Evolutionary conservation across 805 yeast species (phyloP), one percentile per base, ranked within the genome.

Genomic region (Ogataea haglerorum): DNA sequence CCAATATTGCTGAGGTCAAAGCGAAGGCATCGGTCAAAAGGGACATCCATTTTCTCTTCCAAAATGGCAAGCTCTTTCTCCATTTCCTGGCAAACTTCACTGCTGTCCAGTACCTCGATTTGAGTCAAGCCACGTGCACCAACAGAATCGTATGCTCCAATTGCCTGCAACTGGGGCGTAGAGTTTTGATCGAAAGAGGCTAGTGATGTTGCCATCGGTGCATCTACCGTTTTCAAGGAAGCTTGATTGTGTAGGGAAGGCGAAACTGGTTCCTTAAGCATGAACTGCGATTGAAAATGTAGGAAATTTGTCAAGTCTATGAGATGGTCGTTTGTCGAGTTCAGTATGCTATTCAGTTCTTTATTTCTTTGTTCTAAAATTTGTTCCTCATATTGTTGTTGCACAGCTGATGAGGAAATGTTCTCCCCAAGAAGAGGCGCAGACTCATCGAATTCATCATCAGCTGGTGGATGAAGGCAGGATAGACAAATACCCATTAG

Each of bases 401-500:
- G 47, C 26, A 42, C 39, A 17, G 48, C 52, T 15, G 46, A 43
- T 17, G 51, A 45, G 1, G 51, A 45, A 15, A 35, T 43, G 25
- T 46, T 45, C 32, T 52, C 54, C 9, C 40, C 49, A 18, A 61
- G 40, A 19, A 61, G 44, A 2, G 63, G 64, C 8, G 58, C 43
- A 8, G 49, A 54, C 36, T 60, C 65, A 23, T 53, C 58, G 23
- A 44, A 45, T n/a, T 49, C 51, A 15, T 52, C 57, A 23, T 45
- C 53, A 12, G 34, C 21, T 3, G 42, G 18, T 5, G 52, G 46
- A 23, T 54, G 40, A 21, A 64, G 30, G 40, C 68, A 64, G 4
- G 68, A 63, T 5, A 63, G 47, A 37, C 66, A 62, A 14, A 51
- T 23, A 14, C 69, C 69, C 69, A 64, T 64, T 10, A 2, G 13